phyloP scores from a whole-genome alignment of 108 stramenopile genomes.

The Ochromonas danica region DNA sequence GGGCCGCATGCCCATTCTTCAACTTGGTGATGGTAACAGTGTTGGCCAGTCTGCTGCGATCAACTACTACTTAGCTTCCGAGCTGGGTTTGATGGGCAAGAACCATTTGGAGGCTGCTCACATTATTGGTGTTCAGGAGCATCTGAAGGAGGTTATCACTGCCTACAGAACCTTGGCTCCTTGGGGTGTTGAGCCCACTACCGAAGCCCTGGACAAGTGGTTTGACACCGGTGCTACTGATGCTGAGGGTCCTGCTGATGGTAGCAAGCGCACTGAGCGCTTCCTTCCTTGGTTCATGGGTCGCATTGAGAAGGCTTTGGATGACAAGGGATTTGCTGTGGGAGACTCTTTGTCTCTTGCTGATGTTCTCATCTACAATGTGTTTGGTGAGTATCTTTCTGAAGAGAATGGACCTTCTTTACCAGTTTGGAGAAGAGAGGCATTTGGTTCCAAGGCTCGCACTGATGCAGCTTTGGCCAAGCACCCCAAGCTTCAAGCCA shows the following conservation, averaged over 20 bases:
- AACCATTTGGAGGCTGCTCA: slow-evolving; percentile 25
- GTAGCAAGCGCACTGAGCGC: background rate
- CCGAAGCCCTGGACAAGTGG: background rate
- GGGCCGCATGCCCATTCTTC: slow-evolving; percentile 19
- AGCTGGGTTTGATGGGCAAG: slow-evolving; percentile 22
- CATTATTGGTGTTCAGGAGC: slow-evolving; percentile 1
- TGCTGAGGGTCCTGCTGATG: slow-evolving; percentile 7
- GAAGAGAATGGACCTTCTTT: background rate
- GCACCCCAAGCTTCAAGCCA: background rate
- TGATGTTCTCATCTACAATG: slow-evolving; percentile 12
- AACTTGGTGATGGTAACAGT: background rate
- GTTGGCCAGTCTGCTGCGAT: slow-evolving; percentile 33
- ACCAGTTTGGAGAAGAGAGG: background rate
- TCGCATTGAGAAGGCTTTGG: slow-evolving; percentile 1
- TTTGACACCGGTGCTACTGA: slow-evolving; percentile 2
- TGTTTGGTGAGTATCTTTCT: background rate
- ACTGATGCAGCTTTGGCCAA: background rate
- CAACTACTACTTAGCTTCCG: slow-evolving; percentile 18
- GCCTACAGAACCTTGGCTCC: background rate
- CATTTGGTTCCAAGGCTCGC: slow-evolving; percentile 21
- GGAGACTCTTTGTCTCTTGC: background rate
- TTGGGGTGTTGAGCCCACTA: slow-evolving; percentile 13
- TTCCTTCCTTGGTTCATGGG: background rate
- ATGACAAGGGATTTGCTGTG: slow-evolving; percentile 9
- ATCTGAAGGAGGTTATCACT: background rate